phyloP scores from a whole-genome alignment of 164 flowering plant species.

The Tetrastigma voinierianum region DNA sequence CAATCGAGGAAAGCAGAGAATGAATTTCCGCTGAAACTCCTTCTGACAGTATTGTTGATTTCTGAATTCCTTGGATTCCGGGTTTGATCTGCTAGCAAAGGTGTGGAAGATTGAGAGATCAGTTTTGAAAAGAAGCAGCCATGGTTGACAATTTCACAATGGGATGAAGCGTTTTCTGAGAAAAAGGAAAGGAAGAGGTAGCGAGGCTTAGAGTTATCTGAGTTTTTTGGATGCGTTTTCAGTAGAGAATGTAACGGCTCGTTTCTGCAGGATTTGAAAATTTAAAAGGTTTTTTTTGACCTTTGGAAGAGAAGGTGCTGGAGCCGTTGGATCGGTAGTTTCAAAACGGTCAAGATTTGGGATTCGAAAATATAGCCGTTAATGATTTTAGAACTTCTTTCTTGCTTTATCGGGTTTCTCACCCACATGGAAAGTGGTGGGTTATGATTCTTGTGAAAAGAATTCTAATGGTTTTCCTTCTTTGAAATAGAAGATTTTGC shows the following conservation, averaged over 20 bases:
- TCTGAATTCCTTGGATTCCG: slow-evolving; percentile 50
- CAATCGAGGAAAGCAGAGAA: slow-evolving; percentile 40
- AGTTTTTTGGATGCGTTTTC: neutral
- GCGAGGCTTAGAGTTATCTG: neutral
- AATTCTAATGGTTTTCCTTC: too few relatives aligned
- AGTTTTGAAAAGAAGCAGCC: slow-evolving; percentile 36
- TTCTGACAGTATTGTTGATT: slow-evolving; percentile 26
- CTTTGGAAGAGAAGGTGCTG: slow-evolving; percentile 10
- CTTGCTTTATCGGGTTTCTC: too few relatives aligned
- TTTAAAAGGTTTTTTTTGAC: slow-evolving; percentile 13
- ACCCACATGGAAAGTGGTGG: too few relatives aligned
- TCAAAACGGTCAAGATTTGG: too few relatives aligned
- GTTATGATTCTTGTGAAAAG: too few relatives aligned
- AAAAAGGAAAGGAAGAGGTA: neutral
- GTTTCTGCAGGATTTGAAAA: neutral
- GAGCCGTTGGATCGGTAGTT: too few relatives aligned
- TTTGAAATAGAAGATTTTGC: too few relatives aligned
- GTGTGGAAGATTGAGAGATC: slow-evolving; percentile 27
- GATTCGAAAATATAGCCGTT: too few relatives aligned
- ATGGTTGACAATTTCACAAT: slow-evolving; percentile 13
- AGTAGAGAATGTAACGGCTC: slow-evolving; percentile 19
- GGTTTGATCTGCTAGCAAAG: slow-evolving; percentile 38
- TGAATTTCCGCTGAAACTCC: slow-evolving; percentile 58
- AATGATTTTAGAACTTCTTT: too few relatives aligned
- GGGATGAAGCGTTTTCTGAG: neutral